Evolutionary conservation across 1,139 yeast species (phyloP).

Genomic region (Saccharomyces hybrid): DNA sequence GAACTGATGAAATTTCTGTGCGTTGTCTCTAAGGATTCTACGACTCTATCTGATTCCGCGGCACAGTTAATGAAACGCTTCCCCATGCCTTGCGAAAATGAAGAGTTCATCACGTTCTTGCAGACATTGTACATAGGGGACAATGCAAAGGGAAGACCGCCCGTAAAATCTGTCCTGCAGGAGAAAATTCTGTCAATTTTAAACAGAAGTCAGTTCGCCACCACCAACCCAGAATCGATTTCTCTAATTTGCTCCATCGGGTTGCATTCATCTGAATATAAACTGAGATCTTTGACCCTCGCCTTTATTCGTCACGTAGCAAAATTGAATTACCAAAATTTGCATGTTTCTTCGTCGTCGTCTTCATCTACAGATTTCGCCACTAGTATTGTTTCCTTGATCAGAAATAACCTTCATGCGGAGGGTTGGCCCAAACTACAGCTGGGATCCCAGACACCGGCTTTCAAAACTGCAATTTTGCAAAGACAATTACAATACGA

Average conservation of each 20-base stretch:
- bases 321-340: conserved; percentile 23
- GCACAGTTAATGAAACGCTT: conserved; percentile 45
- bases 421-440: conserved; percentile 57
- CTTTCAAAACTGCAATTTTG: conserved; percentile 23
- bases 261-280: conserved; percentile 44
- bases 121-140: conserved; percentile 45
- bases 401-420: conserved; percentile 43
- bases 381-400: conserved; percentile 41
- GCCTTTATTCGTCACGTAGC: conserved; percentile 55
- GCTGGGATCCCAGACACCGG: conserved; percentile 28
- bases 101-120: conserved; percentile 37
- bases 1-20: conserved; percentile 40
- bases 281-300: conserved; percentile 38
- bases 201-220: conserved; percentile 46
- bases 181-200: conserved; percentile 50
- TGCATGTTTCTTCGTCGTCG: conserved; percentile 16
- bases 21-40: conserved; percentile 59
- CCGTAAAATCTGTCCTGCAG: conserved; percentile 50
- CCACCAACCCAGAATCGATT: conserved; percentile 33
- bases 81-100: conserved; percentile 46
- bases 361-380: conserved; percentile 31
- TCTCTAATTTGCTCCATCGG: conserved; percentile 48
- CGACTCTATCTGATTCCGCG: conserved; percentile 35
- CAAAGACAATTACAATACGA: conserved; percentile 66
- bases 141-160: conserved; percentile 35